Base-by-base conservation (phyloP, 1,284 basidiomycete species). In the Schizophyllum commune region DNA sequence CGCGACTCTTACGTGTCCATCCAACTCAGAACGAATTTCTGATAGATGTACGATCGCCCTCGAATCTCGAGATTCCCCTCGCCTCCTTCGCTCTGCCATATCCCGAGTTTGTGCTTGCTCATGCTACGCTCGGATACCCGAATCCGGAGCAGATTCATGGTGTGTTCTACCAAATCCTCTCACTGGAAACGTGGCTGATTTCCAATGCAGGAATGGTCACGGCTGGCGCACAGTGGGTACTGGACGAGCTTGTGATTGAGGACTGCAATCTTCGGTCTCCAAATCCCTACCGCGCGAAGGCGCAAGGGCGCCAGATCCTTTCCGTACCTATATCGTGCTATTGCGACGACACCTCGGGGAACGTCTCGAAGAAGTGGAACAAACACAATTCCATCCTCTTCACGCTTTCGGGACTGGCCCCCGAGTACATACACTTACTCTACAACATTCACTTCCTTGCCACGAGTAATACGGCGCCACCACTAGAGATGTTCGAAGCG, bases 321-420 rank as follows among this genome's bases (percentile, higher is more conserved):
- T 54, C 63, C 0, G 64, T 75, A 17, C 73, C 74, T 0, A 61
- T 78, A 0, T 78, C 72, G 73, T 21, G 76, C 0, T 80, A 79
- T 61, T 77, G 77, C 56, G 75, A 79, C 56, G 75, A 80, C 61
- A 78, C 75, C 0, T 79, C 76, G 0, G 77, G 77, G 0, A 75
- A 76, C 59, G 52, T 70, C 0, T 74, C 70, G 0, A 75, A 76
- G 60, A 71, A 72, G 51, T 76, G 73, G 73, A 77, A 77, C 57
- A 71, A 74, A 54, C 74, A 76, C 59, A 74, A 74, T 54, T 71
- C 69, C 0, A 66, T 73, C 13, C 63, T 74, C 0, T 71, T 74
- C 56, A 71, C 68, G 0, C 52, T 68, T 2, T 71, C 70, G 21
- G 73, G 74, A 4, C 67, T 77, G 0, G 68, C 70, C 1, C 68